phyloP scores from a whole-genome alignment of 2,329 filamentous ascomycete genomes.

The Aspergillus niger region DNA sequence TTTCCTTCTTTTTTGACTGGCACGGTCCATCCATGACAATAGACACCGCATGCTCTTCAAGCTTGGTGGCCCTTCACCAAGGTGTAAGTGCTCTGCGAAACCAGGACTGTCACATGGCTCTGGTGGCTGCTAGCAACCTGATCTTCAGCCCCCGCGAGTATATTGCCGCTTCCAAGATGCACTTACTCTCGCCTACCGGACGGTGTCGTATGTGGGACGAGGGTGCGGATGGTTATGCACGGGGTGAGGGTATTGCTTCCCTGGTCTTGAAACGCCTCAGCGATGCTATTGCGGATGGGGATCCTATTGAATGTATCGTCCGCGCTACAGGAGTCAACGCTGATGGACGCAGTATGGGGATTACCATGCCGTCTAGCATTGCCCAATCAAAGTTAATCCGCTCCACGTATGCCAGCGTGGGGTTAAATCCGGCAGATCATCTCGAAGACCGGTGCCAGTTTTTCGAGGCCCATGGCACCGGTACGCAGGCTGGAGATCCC shows the following conservation, averaged over 20 bases:
- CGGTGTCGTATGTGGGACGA: slow-evolving; percentile 53
- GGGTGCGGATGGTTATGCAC: slow-evolving; percentile 52
- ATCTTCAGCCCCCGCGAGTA: slow-evolving; percentile 34
- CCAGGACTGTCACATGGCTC: slow-evolving; percentile 30
- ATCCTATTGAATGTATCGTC: slow-evolving; percentile 47
- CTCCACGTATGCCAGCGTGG: slow-evolving; percentile 41
- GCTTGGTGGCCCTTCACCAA: slow-evolving; percentile 40
- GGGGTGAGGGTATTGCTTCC: slow-evolving; percentile 55
- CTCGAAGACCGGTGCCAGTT: slow-evolving; percentile 39
- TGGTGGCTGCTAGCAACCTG: slow-evolving; percentile 30
- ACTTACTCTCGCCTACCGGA: slow-evolving; percentile 56
- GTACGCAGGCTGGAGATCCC: slow-evolving; percentile 38
- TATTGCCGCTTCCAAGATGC: slow-evolving; percentile 34
- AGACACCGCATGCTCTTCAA: slow-evolving; percentile 52
- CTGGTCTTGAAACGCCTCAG: slow-evolving; percentile 55
- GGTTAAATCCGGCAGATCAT: slow-evolving; percentile 34
- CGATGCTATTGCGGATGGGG: slow-evolving; percentile 51
- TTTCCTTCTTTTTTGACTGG: slow-evolving; percentile 43
- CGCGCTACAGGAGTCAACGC: slow-evolving; percentile 39
- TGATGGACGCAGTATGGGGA: slow-evolving; percentile 39
- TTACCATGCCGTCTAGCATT: slow-evolving; percentile 37
- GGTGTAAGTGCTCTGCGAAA: slow-evolving; percentile 34
- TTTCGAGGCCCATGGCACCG: slow-evolving; percentile 52
- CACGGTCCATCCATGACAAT: slow-evolving; percentile 46
- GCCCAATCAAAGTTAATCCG: slow-evolving; percentile 47